Conservation (phyloP, 2,329 filamentous ascomycete genomes). For the Orbilia brochopaga region DNA sequence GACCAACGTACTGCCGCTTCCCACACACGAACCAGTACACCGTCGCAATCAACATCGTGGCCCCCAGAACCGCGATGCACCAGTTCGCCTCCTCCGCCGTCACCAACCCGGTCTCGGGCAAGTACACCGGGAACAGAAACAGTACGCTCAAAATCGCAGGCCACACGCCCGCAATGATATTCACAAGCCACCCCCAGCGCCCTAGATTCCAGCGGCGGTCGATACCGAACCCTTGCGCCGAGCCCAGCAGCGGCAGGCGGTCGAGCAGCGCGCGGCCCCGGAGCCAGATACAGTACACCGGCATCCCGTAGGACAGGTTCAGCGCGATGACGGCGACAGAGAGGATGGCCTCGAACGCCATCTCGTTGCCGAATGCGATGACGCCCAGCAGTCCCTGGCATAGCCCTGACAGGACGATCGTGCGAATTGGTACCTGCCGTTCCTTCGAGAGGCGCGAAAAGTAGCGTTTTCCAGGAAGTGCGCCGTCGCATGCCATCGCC, state of each 20-base stretch:
- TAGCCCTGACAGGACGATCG: conserved; percentile 42
- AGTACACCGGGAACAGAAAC: conserved; percentile 45
- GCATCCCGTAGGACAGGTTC: conserved; percentile 46
- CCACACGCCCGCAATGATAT: conserved; percentile 43
- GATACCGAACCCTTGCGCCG: conserved; percentile 24
- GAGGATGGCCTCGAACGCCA: conserved; percentile 48
- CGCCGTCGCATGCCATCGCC: conserved; percentile 50
- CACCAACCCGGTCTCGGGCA: conserved; percentile 41
- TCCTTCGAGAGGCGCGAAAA: conserved; percentile 37
- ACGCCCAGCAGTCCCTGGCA: conserved; percentile 38
- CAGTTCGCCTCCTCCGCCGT: conserved; percentile 46
- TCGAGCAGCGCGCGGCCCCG: conserved; percentile 40
- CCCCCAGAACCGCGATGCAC: conserved; percentile 40
- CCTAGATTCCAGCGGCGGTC: conserved; percentile 47
- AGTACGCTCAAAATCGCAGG: conserved; percentile 38
- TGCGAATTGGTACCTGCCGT: conserved; percentile 31
- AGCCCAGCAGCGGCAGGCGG: conserved; percentile 30
- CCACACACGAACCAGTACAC: conserved; percentile 45
- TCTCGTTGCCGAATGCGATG: conserved; percentile 46
- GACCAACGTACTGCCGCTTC: conserved; percentile 44
- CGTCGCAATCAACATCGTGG: conserved; percentile 39
- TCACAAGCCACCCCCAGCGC: conserved; percentile 42
- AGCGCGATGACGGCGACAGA: conserved; percentile 46
- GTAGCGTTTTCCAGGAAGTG: conserved; percentile 37
- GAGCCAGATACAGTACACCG: conserved; percentile 40